Evolutionary conservation across 805 yeast species (phyloP).

Genomic region (Blastobotrys peoriensis): DNA sequence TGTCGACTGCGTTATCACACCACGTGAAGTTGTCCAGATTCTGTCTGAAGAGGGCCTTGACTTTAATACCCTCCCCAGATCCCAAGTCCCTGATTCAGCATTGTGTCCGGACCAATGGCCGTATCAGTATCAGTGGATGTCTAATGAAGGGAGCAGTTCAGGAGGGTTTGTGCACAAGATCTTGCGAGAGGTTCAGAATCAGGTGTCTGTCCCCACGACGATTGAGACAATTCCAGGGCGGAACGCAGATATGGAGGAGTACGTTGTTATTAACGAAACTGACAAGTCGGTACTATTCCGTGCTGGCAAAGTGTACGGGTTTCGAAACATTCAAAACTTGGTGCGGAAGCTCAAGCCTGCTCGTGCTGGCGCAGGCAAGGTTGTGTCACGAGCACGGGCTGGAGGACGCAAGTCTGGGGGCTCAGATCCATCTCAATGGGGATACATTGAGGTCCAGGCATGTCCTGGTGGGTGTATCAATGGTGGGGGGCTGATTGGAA

Average conservation of each 20-base stretch:
- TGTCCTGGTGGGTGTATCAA: slow-evolving; percentile 97
- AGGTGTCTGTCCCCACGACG: slow-evolving; percentile 26
- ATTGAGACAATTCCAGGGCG: slow-evolving; percentile 49
- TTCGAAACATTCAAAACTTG: slow-evolving; percentile 87
- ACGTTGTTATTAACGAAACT: slow-evolving; percentile 41
- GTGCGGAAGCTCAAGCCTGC: slow-evolving; percentile 70
- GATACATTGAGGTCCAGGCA: slow-evolving; percentile 93
- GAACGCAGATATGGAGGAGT: slow-evolving; percentile 71
- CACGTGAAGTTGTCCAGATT: slow-evolving; percentile 76
- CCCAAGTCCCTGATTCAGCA: not conserved
- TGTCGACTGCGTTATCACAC: slow-evolving; percentile 92
- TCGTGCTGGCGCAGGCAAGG: slow-evolving; percentile 17
- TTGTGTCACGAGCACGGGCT: slow-evolving; percentile 16
- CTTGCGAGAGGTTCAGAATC: slow-evolving; percentile 33
- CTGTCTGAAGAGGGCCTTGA: slow-evolving; percentile 43
- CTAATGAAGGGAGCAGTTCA: slow-evolving; percentile 72
- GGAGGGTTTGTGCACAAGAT: slow-evolving; percentile 87
- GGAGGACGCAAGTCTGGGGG: slow-evolving; percentile 16
- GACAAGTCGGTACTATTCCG: slow-evolving; percentile 39
- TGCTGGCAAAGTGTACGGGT: slow-evolving; percentile 77
- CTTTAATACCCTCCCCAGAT: slow-evolving; percentile 22
- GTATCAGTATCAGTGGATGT: slow-evolving; percentile 55
- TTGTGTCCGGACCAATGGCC: slow-evolving; percentile 63
- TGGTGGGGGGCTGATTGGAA: slow-evolving; percentile 86
- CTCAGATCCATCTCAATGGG: slow-evolving; percentile 60